Percentiles rank a stretch among this genome's conserved stretches.
phyloP scores from a whole-genome alignment of 495 filamentous ascomycete species.

The Cetradonia linearis region DNA sequence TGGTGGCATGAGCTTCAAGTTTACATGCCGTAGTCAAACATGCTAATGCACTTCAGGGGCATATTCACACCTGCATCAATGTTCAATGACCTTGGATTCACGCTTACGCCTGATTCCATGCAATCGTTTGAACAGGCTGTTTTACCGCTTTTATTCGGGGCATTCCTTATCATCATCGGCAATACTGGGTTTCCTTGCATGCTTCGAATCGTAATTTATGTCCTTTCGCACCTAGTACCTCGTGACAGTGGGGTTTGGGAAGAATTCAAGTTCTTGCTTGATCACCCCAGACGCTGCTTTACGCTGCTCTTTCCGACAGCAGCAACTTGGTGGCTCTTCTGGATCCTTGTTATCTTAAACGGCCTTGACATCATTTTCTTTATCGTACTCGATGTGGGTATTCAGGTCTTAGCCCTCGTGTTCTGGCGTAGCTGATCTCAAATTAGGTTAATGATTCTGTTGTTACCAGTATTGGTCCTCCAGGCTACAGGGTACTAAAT shows the following conservation, averaged over 20 bases:
- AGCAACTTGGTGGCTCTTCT: slow-evolving; percentile 95
- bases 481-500: slow-evolving; percentile 64
- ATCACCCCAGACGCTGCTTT: slow-evolving; percentile 91
- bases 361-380: slow-evolving; percentile 78
- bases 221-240: slow-evolving; percentile 48
- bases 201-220: slow-evolving; percentile 84
- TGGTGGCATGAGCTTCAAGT: slow-evolving; percentile 56
- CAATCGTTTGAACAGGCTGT: slow-evolving; percentile 67
- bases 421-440: not conserved
- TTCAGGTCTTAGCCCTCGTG: not conserved
- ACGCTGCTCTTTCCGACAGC: slow-evolving; percentile 80
- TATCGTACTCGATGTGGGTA: slow-evolving; percentile 73
- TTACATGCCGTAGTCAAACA: not conserved
- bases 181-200: slow-evolving; percentile 93
- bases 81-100: slow-evolving; percentile 83
- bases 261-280: slow-evolving; percentile 78
- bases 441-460: slow-evolving; percentile 53
- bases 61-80: slow-evolving; percentile 76
- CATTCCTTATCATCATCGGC: slow-evolving; percentile 78
- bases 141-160: slow-evolving; percentile 62
- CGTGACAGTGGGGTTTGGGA: slow-evolving; percentile 62
- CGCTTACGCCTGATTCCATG: slow-evolving; percentile 88
- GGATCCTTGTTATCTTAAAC: slow-evolving; percentile 73
- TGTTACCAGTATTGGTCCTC: slow-evolving; percentile 50
- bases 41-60: slow-evolving; percentile 34